Conservation (phyloP, 768 basidiomycete species). For the Termitomyces heimii region DNA sequence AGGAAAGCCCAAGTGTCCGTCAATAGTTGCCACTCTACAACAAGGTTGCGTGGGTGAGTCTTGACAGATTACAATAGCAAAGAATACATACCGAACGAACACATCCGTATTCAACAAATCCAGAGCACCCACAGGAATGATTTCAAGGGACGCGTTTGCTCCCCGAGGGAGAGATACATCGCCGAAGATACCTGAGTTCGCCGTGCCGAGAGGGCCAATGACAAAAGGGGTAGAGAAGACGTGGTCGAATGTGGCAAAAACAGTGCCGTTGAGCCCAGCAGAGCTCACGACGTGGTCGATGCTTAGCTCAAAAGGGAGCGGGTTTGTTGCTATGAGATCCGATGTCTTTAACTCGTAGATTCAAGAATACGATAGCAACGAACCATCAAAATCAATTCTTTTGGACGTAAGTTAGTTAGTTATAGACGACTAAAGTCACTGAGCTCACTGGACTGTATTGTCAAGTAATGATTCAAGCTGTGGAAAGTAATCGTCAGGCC, state of each 20-base stretch:
- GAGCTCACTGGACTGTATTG: conserved; percentile 30
- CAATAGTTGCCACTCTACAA: conserved; percentile 24
- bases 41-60: neutral
- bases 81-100: conserved; percentile 26
- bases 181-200: conserved; percentile 54
- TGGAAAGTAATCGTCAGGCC: neutral
- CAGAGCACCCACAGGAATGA: conserved; percentile 48
- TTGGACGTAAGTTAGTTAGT: neutral
- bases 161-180: conserved; percentile 54
- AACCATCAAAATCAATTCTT: conserved; percentile 33
- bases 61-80: neutral
- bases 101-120: conserved; percentile 40
- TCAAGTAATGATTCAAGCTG: conserved; percentile 31
- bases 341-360: neutral
- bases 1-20: conserved; percentile 28
- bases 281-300: conserved; percentile 35
- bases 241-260: conserved; percentile 55
- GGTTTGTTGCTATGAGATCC: conserved; percentile 29
- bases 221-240: conserved; percentile 46
- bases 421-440: neutral
- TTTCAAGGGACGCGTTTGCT: conserved; percentile 38
- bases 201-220: conserved; percentile 41
- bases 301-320: conserved; percentile 38
- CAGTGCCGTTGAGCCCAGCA: conserved; percentile 45
- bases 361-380: neutral